phyloP scores from a whole-genome alignment of 2,329 filamentous ascomycete genomes.

The Talaromyces atroroseus region DNA sequence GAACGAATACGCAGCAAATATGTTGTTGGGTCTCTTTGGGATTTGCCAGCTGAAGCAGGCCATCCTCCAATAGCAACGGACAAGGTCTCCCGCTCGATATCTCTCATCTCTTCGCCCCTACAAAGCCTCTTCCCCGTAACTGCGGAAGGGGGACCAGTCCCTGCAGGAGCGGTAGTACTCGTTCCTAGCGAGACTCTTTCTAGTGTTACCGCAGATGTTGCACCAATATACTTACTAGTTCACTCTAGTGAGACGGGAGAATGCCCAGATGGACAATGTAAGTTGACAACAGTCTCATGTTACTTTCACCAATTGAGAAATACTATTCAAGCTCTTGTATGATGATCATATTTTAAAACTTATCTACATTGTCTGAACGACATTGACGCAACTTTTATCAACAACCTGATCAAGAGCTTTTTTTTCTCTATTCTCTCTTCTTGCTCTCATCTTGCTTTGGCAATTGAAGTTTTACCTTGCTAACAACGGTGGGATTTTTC shows the following conservation, averaged over 20 bases:
- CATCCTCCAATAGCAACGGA: slow-evolving; percentile 18
- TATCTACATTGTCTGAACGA: slow-evolving; percentile 99
- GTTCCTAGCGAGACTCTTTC: slow-evolving; percentile 30
- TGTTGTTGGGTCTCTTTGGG: slow-evolving; percentile 34
- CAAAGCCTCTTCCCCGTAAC: slow-evolving; percentile 61
- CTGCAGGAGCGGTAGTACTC: slow-evolving; percentile 57
- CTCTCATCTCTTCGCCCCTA: slow-evolving; percentile 63
- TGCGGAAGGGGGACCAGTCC: slow-evolving; percentile 68
- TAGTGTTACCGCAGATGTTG: slow-evolving; percentile 19
- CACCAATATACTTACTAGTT: slow-evolving; percentile 57
- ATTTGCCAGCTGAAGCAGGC: slow-evolving; percentile 25
- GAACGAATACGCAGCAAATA: slow-evolving; percentile 33
- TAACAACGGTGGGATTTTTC: slow-evolving; percentile 24
- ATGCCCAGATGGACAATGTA: slow-evolving; percentile 83
- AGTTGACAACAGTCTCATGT: slow-evolving; percentile 45
- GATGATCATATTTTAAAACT: slow-evolving; percentile 85
- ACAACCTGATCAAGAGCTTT: slow-evolving; percentile 69
- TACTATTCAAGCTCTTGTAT: slow-evolving; percentile 46
- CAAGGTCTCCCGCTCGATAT: slow-evolving; percentile 57
- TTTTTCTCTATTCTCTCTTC: slow-evolving; percentile 13
- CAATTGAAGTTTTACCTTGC: slow-evolving; percentile 17
- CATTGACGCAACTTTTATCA: slow-evolving; percentile 71
- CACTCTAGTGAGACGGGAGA: slow-evolving; percentile 92
- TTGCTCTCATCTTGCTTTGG: neutral
- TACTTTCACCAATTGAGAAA: slow-evolving; percentile 4